Conservation (phyloP, 345 rosid species). For the Eucalyptus virginea region DNA sequence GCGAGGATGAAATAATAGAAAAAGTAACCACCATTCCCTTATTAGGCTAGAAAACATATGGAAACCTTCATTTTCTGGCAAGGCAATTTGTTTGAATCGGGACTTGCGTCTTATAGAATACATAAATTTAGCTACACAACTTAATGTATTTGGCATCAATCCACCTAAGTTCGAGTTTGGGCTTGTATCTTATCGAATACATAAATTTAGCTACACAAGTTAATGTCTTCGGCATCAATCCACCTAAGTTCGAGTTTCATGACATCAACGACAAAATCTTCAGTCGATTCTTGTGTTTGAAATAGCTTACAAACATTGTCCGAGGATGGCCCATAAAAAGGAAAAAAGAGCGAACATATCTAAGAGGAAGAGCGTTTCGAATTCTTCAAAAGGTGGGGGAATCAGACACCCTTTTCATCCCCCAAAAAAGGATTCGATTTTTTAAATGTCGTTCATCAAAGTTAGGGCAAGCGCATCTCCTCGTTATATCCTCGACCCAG, state of each 20-base stretch:
- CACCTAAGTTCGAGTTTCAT: neutral
- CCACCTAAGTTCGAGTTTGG: neutral
- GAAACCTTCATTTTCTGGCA: neutral
- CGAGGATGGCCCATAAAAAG: neutral
- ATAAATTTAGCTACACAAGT: neutral
- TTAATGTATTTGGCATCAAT: neutral
- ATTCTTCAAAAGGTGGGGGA: neutral
- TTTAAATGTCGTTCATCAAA: neutral
- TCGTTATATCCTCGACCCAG: neutral
- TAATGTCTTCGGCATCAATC: neutral
- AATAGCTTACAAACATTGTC: neutral
- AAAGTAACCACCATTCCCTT: neutral
- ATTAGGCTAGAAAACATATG: neutral
- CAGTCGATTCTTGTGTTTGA: neutral
- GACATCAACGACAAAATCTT: neutral
- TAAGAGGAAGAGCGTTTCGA: neutral
- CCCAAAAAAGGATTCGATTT: neutral
- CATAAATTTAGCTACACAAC: neutral
- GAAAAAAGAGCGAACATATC: neutral
- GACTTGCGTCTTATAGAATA: neutral
- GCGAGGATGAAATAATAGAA: neutral
- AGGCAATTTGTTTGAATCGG: neutral
- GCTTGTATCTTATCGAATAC: neutral
- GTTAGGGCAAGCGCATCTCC: neutral
- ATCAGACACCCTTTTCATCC: neutral